Conservation (phyloP, 192 early-diverging fungal species). For the Glomus cerebriforme region DNA sequence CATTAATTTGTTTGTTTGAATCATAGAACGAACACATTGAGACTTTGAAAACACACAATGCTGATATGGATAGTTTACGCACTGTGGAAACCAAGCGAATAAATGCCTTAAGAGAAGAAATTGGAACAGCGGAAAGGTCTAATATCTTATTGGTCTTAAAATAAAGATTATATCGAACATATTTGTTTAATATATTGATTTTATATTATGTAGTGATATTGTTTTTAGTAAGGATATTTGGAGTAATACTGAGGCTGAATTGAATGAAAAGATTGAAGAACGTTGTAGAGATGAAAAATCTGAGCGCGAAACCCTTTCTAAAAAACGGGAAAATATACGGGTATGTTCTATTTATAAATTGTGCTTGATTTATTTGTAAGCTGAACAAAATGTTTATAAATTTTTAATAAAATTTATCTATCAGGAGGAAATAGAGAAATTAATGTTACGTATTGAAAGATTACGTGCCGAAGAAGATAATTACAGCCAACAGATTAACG, state of each 20-base stretch:
- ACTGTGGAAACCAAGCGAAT: not conserved
- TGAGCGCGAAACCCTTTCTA: conserved; percentile 14
- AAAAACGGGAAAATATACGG: conserved; percentile 7
- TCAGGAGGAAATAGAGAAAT: conserved; percentile 12
- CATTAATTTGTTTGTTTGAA: conserved; percentile 5
- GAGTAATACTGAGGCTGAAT: not conserved
- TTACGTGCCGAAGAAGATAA: not conserved
- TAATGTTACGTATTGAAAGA: conserved; percentile 12
- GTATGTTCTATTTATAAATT: not conserved
- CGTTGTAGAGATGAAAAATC: not conserved
- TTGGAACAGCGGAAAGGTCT: conserved; percentile 26
- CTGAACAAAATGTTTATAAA: not conserved
- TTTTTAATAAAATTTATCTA: not conserved
- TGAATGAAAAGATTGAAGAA: conserved; percentile 25
- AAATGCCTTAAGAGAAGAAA: conserved; percentile 7
- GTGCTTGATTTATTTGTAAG: not conserved
- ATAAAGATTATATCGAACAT: not conserved
- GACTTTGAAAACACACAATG: not conserved
- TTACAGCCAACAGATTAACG: conserved; percentile 4
- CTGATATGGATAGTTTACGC: conserved; percentile 16
- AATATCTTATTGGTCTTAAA: not conserved
- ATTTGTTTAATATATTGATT: not conserved
- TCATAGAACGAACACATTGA: conserved; percentile 1
- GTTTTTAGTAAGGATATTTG: conserved; percentile 14
- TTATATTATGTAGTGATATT: not conserved